Conservation (phyloP, 305 asterid species). For the Solanum chacoense region DNA sequence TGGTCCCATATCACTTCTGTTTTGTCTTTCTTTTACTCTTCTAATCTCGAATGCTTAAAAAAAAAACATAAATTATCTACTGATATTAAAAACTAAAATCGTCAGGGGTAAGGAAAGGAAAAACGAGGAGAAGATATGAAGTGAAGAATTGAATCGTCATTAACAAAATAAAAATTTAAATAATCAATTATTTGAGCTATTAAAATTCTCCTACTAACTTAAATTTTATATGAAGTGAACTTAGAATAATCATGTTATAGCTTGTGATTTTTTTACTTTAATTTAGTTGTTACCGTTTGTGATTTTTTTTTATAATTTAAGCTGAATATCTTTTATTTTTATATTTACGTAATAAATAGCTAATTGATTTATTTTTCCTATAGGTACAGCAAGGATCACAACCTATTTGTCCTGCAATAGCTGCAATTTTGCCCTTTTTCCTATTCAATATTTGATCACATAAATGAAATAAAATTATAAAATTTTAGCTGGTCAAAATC, state of each 20-base stretch:
- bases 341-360: neutral
- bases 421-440: neutral
- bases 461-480: neutral
- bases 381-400: neutral
- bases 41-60: neutral
- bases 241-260: neutral
- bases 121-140: accelerated
- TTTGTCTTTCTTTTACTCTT: neutral
- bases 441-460: neutral
- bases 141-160: no score
- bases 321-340: neutral
- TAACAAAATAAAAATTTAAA: no score
- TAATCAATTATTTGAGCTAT: neutral
- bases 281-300: neutral
- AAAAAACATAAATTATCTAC: neutral
- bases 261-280: no score
- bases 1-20: neutral
- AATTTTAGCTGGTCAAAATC: neutral
- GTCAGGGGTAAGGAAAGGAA: accelerated
- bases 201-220: no score
- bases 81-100: neutral
- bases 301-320: no score
- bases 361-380: neutral
- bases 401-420: neutral
- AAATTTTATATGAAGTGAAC: neutral